Conservation (phyloP, 225 moss, liverwort and hornwort genomes). For the Pleurozium schreberi region DNA sequence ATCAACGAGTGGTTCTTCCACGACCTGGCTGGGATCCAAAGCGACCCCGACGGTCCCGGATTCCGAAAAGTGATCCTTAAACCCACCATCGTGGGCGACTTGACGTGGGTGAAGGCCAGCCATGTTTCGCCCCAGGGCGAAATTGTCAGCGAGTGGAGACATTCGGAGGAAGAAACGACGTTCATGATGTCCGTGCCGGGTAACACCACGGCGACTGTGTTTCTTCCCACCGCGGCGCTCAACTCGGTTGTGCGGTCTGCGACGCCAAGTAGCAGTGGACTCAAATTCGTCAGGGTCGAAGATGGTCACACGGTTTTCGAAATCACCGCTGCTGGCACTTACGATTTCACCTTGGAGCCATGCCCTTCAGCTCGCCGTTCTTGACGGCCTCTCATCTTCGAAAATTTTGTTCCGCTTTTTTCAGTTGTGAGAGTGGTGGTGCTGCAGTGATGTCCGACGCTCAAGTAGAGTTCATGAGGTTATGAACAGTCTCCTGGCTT, state of each 20-base stretch:
- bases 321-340: conserved; percentile 6
- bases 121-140: conserved; percentile 6
- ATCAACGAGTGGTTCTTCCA: conserved; percentile 42
- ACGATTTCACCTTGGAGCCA: neutral
- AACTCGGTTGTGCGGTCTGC: neutral
- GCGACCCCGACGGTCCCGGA: conserved; percentile 17
- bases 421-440: neutral
- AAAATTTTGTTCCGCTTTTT: neutral
- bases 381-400: neutral
- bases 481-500: neutral
- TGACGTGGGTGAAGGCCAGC: conserved; percentile 39
- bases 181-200: conserved; percentile 1
- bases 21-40: conserved; percentile 36
- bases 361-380: no score
- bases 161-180: neutral
- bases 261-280: neutral
- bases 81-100: conserved; percentile 29
- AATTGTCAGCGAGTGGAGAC: conserved; percentile 28
- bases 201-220: conserved; percentile 14
- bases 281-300: conserved; percentile 2
- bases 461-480: neutral
- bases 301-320: conserved; percentile 9
- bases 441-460: neutral
- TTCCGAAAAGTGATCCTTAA: conserved; percentile 24
- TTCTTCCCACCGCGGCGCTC: conserved; percentile 6